A percentile compares a stretch with the other conserved stretches of the same genome.
phyloP scores from a whole-genome alignment of 108 stramenopile species.

The Nannochloropsis gaditana region DNA sequence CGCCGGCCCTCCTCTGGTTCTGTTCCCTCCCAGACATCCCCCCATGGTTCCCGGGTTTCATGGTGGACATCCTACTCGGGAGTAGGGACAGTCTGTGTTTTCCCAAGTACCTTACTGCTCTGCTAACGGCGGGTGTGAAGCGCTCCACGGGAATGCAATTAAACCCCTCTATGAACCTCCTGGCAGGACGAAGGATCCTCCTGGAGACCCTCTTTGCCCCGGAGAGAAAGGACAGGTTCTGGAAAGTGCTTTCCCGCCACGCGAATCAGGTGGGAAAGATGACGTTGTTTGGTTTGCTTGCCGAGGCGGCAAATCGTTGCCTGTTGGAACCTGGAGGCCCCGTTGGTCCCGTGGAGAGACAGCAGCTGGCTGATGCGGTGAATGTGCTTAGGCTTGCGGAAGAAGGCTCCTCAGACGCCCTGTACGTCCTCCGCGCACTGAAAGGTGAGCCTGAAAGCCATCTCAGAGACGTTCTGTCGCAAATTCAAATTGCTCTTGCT shows the following conservation, averaged over 20 bases:
- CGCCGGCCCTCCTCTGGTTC: not conserved
- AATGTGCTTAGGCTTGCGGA: not conserved
- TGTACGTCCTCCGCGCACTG: not conserved
- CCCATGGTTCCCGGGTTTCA: not conserved
- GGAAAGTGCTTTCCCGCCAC: not conserved
- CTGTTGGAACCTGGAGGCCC: slow-evolving; percentile 2
- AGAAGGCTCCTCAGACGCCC: not conserved
- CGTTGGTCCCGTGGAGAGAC: not conserved
- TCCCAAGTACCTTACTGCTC: not conserved
- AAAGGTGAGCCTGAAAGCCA: not conserved
- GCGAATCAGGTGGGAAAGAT: not conserved
- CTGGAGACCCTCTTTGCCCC: not conserved
- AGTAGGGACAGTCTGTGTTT: not conserved
- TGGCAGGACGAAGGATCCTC: not conserved
- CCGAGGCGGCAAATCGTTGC: not conserved
- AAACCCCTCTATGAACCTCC: not conserved
- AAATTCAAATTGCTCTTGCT: not conserved
- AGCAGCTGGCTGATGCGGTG: slow-evolving; percentile 6
- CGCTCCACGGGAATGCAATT: not conserved
- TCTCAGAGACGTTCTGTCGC: not conserved
- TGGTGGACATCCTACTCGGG: not conserved
- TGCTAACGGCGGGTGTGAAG: not conserved
- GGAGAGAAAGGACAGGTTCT: not conserved
- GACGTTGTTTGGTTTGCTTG: not conserved
- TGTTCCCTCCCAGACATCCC: not conserved